phyloP scores from a whole-genome alignment of 371 early-diverging fungal genomes.

The Nematocida major region DNA sequence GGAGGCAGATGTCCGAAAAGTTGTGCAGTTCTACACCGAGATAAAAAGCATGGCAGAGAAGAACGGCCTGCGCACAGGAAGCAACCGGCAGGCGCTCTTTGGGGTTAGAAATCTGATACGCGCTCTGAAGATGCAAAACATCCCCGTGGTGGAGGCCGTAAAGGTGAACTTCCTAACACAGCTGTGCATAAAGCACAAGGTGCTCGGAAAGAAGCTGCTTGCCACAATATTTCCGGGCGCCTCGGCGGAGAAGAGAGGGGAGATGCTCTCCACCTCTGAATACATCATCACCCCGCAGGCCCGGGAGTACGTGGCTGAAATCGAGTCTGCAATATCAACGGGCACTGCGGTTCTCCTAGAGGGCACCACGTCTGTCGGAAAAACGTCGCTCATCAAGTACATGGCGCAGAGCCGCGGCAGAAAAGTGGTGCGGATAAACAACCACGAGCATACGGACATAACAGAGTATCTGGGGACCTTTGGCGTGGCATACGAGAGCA shows the following conservation, averaged over 20 bases:
- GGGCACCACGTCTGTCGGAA: constrained; percentile 97
- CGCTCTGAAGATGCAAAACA: constrained; percentile 24
- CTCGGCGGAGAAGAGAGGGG: not conserved
- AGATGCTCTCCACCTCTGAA: not conserved
- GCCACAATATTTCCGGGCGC: not conserved
- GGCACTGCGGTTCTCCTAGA: constrained; percentile 79
- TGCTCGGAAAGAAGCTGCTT: constrained; percentile 72
- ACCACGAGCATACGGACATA: constrained; percentile 97
- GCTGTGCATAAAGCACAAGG: constrained; percentile 54
- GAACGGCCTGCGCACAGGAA: constrained; percentile 16
- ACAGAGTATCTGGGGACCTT: constrained; percentile 94
- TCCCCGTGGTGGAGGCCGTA: not conserved
- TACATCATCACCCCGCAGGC: constrained; percentile 84
- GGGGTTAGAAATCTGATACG: constrained; percentile 45
- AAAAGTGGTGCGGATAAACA: constrained; percentile 93
- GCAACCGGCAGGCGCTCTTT: constrained; percentile 39
- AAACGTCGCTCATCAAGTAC: constrained; percentile 93
- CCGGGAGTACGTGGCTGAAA: constrained; percentile 72
- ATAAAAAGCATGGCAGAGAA: constrained; percentile 5
- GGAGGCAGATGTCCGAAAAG: not conserved
- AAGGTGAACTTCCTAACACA: constrained; percentile 33
- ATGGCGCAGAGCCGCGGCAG: constrained; percentile 83
- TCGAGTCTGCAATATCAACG: constrained; percentile 81
- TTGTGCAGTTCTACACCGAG: constrained; percentile 32
- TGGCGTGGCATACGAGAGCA: constrained; percentile 62